Conservation (phyloP, 176 grass and related monocot genomes). For the Juncus inflexus region DNA sequence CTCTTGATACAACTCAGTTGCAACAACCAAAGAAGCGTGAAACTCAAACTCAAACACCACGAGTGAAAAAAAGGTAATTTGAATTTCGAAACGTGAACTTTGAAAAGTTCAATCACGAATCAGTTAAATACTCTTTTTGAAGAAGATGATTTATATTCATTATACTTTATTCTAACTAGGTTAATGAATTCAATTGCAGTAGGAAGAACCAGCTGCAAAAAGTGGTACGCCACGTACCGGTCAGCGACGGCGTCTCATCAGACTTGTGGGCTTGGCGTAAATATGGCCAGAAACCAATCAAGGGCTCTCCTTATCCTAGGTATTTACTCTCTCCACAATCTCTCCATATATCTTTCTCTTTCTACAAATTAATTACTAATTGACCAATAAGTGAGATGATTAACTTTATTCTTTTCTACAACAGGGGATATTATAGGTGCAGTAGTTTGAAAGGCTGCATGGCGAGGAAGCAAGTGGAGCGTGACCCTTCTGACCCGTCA, state of each 20-base stretch:
- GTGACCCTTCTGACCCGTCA: slow-evolving; percentile 56
- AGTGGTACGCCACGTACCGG: slow-evolving; percentile 75
- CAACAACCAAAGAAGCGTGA: slow-evolving; percentile 15
- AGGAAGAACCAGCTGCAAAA: slow-evolving; percentile 91
- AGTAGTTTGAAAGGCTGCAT: slow-evolving; percentile 93
- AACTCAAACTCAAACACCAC: slow-evolving; percentile 23
- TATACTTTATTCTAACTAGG: not conserved
- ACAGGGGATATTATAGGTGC: slow-evolving; percentile 91
- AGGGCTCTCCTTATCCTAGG: slow-evolving; percentile 95
- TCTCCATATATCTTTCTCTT: slow-evolving; percentile 10
- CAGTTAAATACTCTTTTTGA: too few relatives aligned
- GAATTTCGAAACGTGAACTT: not conserved
- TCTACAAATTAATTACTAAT: slow-evolving; percentile 2
- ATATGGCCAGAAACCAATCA: slow-evolving; percentile 99
- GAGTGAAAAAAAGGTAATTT: slow-evolving; percentile 37
- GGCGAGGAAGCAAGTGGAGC: slow-evolving; percentile 91
- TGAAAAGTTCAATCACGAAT: too few relatives aligned
- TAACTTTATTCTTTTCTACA: not conserved
- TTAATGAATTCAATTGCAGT: slow-evolving; percentile 22
- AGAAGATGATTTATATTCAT: not conserved
- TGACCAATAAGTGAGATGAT: slow-evolving; percentile 8
- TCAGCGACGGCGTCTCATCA: slow-evolving; percentile 52
- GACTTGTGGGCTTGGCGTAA: slow-evolving; percentile 99
- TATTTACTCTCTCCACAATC: slow-evolving; percentile 22
- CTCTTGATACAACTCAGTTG: slow-evolving; percentile 29